These are phyloP conservation scores for Penicillium arizonense DNA, from an alignment of 495 filamentous ascomycete genomes.

Conservation along the genomic window DNA sequence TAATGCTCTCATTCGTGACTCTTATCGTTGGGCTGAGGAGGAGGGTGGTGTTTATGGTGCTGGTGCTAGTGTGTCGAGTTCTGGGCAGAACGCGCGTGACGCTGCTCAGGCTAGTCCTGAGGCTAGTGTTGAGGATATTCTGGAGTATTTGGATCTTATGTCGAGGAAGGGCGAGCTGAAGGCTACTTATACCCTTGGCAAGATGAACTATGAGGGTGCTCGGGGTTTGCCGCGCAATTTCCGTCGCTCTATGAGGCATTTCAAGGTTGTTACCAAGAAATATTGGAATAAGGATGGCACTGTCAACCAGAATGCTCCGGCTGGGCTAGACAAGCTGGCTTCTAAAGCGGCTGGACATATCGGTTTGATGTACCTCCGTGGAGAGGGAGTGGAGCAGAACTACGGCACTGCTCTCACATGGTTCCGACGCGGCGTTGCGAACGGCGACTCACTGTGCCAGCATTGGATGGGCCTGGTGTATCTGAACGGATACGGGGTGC, in stretches of 20 bases:
- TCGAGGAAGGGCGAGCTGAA: slow-evolving; percentile 91
- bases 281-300: slow-evolving; percentile 84
- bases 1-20: slow-evolving; percentile 67
- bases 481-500: slow-evolving; percentile 78
- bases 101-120: slow-evolving; percentile 70
- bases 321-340: slow-evolving; percentile 75
- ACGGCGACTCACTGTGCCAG: slow-evolving; percentile 82
- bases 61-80: slow-evolving; percentile 87
- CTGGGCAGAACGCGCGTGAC: slow-evolving; percentile 79
- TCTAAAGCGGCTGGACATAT: slow-evolving; percentile 89
- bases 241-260: slow-evolving; percentile 74
- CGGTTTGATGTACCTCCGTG: slow-evolving; percentile 88
- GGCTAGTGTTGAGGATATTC: slow-evolving; percentile 84
- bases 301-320: slow-evolving; percentile 49
- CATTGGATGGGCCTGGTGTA: slow-evolving; percentile 85
- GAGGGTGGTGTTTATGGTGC: slow-evolving; percentile 91
- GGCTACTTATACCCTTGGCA: slow-evolving; percentile 84
- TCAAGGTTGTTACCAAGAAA: slow-evolving; percentile 73
- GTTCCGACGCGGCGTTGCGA: slow-evolving; percentile 79
- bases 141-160: slow-evolving; percentile 94
- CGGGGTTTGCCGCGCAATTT: slow-evolving; percentile 71
- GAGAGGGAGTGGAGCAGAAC: slow-evolving; percentile 83
- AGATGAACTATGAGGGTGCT: slow-evolving; percentile 88
- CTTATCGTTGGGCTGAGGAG: slow-evolving; percentile 80
- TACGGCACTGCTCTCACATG: slow-evolving; percentile 73